phyloP scores from a whole-genome alignment of 768 basidiomycete species.

The Kwoniella dendrophila region DNA sequence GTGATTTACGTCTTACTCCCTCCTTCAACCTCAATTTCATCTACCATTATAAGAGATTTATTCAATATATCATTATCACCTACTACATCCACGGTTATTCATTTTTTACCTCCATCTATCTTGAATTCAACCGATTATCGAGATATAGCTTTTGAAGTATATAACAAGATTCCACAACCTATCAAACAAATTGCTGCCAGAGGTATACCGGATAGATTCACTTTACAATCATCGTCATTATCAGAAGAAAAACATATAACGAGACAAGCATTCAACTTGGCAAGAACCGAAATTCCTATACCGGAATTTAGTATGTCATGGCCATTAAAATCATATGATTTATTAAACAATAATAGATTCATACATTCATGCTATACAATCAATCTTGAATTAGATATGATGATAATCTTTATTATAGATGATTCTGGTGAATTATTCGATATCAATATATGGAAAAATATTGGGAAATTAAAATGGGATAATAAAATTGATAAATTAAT shows the following conservation, averaged over 20 bases:
- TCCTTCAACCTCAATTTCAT: background rate
- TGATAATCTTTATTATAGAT: constrained; percentile 38
- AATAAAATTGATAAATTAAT: constrained; percentile 8
- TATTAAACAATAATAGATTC: constrained; percentile 34
- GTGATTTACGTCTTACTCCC: constrained; percentile 35
- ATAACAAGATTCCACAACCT: constrained; percentile 29
- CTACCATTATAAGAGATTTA: constrained; percentile 8
- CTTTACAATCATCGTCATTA: background rate
- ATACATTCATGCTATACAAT: constrained; percentile 32
- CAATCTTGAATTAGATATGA: constrained; percentile 4
- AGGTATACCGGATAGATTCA: background rate
- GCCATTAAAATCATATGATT: constrained; percentile 44
- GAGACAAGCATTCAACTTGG: constrained; percentile 39
- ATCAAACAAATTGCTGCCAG: constrained; percentile 9
- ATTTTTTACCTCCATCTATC: constrained; percentile 9
- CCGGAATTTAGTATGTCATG: constrained; percentile 36
- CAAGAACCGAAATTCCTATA: constrained; percentile 19
- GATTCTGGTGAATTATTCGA: constrained; percentile 33
- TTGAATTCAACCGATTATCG: background rate
- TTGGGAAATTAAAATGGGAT: background rate
- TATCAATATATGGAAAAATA: constrained; percentile 23
- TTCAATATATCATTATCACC: constrained; percentile 4
- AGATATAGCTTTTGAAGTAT: constrained; percentile 31
- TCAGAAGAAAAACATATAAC: background rate
- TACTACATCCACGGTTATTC: constrained; percentile 12